Evolutionary conservation across 2,329 filamentous ascomycete species (phyloP), one percentile per base, ranked within the genome.

Genomic region (Coleophoma crateriformis): DNA sequence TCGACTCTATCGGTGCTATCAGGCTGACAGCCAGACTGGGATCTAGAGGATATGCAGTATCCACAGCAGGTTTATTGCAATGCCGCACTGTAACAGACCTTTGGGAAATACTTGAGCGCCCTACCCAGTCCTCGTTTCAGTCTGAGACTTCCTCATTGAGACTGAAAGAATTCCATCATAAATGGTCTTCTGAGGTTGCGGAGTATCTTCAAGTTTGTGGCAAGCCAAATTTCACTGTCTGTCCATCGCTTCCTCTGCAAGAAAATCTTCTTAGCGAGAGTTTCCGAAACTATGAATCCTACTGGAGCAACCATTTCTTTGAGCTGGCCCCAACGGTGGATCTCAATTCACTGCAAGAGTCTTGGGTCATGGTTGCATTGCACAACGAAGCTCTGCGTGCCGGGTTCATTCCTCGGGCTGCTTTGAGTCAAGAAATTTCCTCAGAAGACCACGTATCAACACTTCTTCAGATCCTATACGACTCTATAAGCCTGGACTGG

Each of bases 291-390:
- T 55, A 57, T n/a, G 54, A 62, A 46, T 57, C 63, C 50, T 67
- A 68, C 46, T 67, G 65, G 65, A 68, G 64, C 49, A 64, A 66
- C 42, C 61, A 62, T 27, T 62, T 66, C 46, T 64, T 67, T 38
- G 47, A 51, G 3, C 60, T 67, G 20, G 54, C 58, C 12, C 33
- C 20, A 1, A 39, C 52, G 3, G 52, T 67, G 8, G 62, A 67
- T 46, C 19, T 65, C 4, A 19, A 47, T 4, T 52, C 58, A 14
- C 17, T 68, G 65, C 64, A 47, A 57, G 40, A 54, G 54, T 2
- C 55, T 27, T 27, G 27, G 27, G 27, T 10, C 27, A 10, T 10
- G 27, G 27, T 64, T n/a, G 60, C 54, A 40, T 51, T 54, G 33
- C 56, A 59, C 11, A 63, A 59, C 0, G 61, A 66, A 33, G 62